phyloP scores from a whole-genome alignment of 768 basidiomycete genomes.

The Russula sp. region DNA sequence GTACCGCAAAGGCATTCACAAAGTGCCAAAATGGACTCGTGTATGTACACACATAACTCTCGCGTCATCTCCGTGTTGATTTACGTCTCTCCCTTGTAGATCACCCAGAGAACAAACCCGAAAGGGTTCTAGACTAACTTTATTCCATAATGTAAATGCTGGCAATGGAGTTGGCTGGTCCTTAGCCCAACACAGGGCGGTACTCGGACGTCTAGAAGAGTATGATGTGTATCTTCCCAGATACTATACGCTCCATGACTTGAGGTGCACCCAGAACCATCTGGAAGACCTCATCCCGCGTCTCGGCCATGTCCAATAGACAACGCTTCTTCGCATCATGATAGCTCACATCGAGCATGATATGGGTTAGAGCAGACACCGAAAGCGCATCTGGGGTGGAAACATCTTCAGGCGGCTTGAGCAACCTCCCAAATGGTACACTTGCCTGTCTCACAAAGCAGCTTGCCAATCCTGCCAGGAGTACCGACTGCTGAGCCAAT shows the following conservation, averaged over 20 bases:
- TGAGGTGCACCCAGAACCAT: conserved; percentile 58
- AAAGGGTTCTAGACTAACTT: conserved; percentile 63
- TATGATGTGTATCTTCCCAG: conserved; percentile 75
- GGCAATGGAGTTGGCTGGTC: background rate
- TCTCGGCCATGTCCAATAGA: conserved; percentile 79
- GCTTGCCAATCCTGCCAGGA: conserved; percentile 83
- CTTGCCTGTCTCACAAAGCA: conserved; percentile 67
- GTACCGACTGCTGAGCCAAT: conserved; percentile 89
- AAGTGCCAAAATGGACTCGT: conserved; percentile 95
- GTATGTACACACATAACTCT: conserved; percentile 39
- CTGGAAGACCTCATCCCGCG: conserved; percentile 74
- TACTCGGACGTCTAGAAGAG: conserved; percentile 70
- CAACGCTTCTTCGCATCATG: conserved; percentile 71
- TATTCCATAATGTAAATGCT: conserved; percentile 6
- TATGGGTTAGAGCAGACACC: conserved; percentile 72
- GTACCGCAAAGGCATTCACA: conserved; percentile 93
- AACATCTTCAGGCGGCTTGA: conserved; percentile 11
- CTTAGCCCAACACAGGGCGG: background rate
- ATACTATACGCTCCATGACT: conserved; percentile 55
- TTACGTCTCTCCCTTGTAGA: conserved; percentile 36
- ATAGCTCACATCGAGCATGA: conserved; percentile 72
- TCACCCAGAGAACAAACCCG: conserved; percentile 84
- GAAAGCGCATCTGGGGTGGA: conserved; percentile 56
- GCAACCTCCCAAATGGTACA: background rate
- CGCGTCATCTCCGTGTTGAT: background rate